Base-by-base conservation (phyloP, 257 asterid species). In the Solanum sparsipilum region DNA sequence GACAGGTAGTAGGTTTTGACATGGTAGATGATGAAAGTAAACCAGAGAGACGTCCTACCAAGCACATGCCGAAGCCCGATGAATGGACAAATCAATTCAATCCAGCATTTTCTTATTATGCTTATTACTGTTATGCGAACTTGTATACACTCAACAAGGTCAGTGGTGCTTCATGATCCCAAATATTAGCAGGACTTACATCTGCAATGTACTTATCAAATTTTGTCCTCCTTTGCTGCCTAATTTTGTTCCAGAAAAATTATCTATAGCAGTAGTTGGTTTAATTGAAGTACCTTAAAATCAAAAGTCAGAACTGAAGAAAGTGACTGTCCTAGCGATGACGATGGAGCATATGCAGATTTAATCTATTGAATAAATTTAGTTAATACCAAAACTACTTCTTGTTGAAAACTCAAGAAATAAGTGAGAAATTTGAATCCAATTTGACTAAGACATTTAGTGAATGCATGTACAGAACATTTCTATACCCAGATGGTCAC, bases 11-110 rank as follows among this genome's bases (percentile, higher is more conserved):
- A 74, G 99, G 99, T 73, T 94, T 96, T 84, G 99, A 96, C 92
- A 90, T 96, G 86, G 99, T 96, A 65, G 99, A 96, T 94, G 99
- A 96, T 93, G 99, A 96, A 93, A 96, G 99, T 91, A 96, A 96
- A 90, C 99, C 98, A 5, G 99, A 96, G 92, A 94, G 99, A 90
- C 98, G 98, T 48, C 99, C 98, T 67, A 96, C 98, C 41, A 96
- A 96, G 91, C 99, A 96, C 91, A 96, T 96, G 99, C 98, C 99
- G 71, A 93, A 91, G 84, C 99, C 98, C 68, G 91, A 94, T 86
- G 95, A 96, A 86, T 96, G 99, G 99, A 96, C 99, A 9, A 96
- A 96, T 90, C 94, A 84, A 70, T 96, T 95, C 91, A 96, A 95
- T 89, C 99, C 99, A 48, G 98, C 99, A 85, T 97, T 92, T 92